Evolutionary conservation across 495 filamentous ascomycete species (phyloP), one percentile per base, ranked within the genome.

Genomic region (Pyrenula aspistea): DNA sequence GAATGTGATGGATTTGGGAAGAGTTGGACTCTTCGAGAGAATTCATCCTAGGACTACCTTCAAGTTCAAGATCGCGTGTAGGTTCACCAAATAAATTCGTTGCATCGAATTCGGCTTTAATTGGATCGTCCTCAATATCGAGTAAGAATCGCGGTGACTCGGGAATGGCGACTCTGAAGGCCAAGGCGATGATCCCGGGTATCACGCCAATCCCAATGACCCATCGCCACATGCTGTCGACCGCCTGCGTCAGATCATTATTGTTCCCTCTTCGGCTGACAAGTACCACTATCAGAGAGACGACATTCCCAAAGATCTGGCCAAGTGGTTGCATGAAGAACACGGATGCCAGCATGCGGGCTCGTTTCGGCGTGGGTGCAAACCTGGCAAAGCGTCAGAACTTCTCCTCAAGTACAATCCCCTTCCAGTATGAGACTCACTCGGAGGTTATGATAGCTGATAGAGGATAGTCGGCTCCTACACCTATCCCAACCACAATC

Each of bases 271-370:
- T 60, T 10, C 65, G 63, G 25, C 68, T 68, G n/a, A 63, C 61
- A 2, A 71, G 68, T 22, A 79, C 68, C 1, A 76, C 71, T 47
- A 77, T 67, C 0, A 78, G 60, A 0, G 74, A 71, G 42, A 80
- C 71, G 22, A 83, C 54, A n/a, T 79, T 77, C 22, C 73, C 83
- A 8, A 78, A 70, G n/a, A 87, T 70, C 56, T 86, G 83, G 1
- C 83, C 84, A 4, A 86, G 59, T 0, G 83, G 77, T 53, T 88
- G 84, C 77, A 81, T 83, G 53, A 83, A 71, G 65, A 86, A 86
- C 15, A 88, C 80, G 2, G 77, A 76, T 8, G 80, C 81, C 65
- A 88, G 71, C 83, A 88, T 86, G 3, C 75, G 74, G 24, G 74
- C 82, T 20, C 84, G 68, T 23, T 74, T 76, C 52, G 76, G 75